A percentile compares a stretch with the other conserved stretches of the same genome.
Conservation (phyloP, 306 rosid genomes). For the Prunus campanulata region DNA sequence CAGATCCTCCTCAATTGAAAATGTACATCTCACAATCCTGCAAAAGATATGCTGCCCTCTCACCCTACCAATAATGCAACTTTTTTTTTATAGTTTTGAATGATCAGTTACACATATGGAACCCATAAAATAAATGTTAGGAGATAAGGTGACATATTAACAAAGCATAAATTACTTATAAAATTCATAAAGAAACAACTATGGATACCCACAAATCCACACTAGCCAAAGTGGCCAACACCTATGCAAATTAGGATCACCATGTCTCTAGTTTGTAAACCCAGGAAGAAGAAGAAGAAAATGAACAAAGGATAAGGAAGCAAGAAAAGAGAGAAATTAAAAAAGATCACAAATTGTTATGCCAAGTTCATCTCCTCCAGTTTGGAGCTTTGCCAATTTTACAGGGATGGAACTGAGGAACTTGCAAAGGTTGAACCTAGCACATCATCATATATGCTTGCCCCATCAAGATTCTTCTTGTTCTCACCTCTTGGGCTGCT, state of each 20-base stretch:
- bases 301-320: not conserved
- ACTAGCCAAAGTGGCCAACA: conserved; percentile 21
- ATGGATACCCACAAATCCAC: conserved; percentile 9
- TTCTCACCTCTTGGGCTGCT: conserved; percentile 37
- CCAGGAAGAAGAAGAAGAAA: not conserved
- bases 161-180: conserved; percentile 7
- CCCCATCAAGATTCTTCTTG: conserved; percentile 14
- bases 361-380: not conserved
- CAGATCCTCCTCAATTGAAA: not conserved
- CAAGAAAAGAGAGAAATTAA: not conserved
- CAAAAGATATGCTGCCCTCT: not conserved
- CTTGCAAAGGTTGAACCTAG: conserved; percentile 30
- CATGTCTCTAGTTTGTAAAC: conserved; percentile 18
- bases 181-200: not conserved
- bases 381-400: conserved; percentile 5
- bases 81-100: not conserved
- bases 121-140: not conserved
- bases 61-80: not conserved
- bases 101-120: not conserved
- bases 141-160: conserved; percentile 1
- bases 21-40: conserved; percentile 1
- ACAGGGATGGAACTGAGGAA: conserved; percentile 40
- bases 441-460: conserved; percentile 32
- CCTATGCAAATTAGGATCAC: conserved; percentile 20
- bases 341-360: not conserved